Percentiles rank a stretch among this genome's conserved stretches.
phyloP scores from a whole-genome alignment of 2,329 filamentous ascomycete species.

The Rhynchosporium secalis region DNA sequence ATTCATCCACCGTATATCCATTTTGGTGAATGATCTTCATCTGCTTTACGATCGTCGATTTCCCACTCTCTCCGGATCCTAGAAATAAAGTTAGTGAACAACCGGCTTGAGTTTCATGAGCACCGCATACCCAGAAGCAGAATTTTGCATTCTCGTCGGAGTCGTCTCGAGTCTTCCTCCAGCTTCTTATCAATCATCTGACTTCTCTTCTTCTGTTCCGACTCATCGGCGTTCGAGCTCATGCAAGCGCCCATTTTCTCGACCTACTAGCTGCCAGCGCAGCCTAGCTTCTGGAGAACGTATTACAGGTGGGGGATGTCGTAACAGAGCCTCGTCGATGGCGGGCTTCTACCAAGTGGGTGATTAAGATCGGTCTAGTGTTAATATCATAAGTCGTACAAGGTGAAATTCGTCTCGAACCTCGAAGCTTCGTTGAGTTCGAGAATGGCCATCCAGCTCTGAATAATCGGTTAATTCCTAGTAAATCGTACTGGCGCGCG shows the following conservation, averaged over 20 bases:
- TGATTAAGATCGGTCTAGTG: not conserved
- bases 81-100: conserved; percentile 29
- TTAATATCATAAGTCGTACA: conserved; percentile 4
- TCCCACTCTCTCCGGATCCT: conserved; percentile 98
- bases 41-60: conserved; percentile 99
- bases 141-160: conserved; percentile 99
- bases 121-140: conserved; percentile 76
- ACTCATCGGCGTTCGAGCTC: conserved; percentile 79
- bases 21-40: conserved; percentile 99
- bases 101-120: conserved; percentile 9
- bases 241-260: conserved; percentile 86
- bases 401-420: conserved; percentile 11
- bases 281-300: conserved; percentile 28
- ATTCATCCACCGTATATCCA: conserved; percentile 91
- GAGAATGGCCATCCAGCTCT: conserved; percentile 22
- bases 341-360: not conserved
- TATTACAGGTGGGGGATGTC: not conserved
- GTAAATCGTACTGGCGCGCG: conserved; percentile 12
- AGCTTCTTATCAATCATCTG: conserved; percentile 92
- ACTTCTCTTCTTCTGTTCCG: conserved; percentile 92
- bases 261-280: conserved; percentile 34
- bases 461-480: conserved; percentile 18
- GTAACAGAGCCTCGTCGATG: not conserved
- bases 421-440: conserved; percentile 24
- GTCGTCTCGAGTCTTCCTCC: conserved; percentile 88